Evolutionary conservation across 345 rosid genomes (phyloP).

Genomic region (Syzygium oleosum): DNA sequence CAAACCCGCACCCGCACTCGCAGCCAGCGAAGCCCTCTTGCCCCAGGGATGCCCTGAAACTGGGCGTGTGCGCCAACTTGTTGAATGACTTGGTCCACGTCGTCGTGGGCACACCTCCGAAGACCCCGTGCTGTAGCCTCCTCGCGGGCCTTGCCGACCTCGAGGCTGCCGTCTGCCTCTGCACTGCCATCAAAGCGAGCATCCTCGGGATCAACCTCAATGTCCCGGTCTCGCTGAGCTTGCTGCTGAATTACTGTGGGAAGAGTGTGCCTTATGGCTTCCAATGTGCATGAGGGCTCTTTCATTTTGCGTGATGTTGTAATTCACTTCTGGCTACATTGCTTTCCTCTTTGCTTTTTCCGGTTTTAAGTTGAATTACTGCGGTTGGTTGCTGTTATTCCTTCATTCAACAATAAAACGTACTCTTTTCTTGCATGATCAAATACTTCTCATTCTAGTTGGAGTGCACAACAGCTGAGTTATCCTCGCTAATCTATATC

Average conservation of each 20-base stretch:
- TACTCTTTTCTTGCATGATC: background rate
- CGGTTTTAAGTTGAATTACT: background rate
- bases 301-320: background rate
- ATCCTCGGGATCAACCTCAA: conserved; percentile 48
- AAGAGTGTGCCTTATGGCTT: conserved; percentile 57
- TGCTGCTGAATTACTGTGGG: conserved; percentile 62
- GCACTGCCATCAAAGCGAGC: conserved; percentile 69
- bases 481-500: background rate
- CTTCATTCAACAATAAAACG: background rate
- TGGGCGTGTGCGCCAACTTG: conserved; percentile 51
- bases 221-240: conserved; percentile 45
- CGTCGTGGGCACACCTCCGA: conserved; percentile 44
- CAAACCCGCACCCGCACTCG: conserved; percentile 13
- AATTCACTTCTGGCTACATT: background rate
- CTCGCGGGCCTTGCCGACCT: conserved; percentile 44
- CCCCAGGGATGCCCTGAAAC: conserved; percentile 66
- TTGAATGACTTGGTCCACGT: conserved; percentile 32
- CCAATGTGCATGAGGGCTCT: conserved; percentile 26
- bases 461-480: background rate
- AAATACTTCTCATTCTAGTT: background rate
- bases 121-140: conserved; percentile 53
- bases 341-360: background rate
- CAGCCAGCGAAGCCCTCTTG: conserved; percentile 27
- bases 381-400: background rate
- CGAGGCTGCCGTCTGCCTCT: conserved; percentile 77